A percentile compares a stretch with the other conserved stretches of the same genome.
phyloP scores from a whole-genome alignment of 2,329 filamentous ascomycete species.

The Rutstroemia sp. region DNA sequence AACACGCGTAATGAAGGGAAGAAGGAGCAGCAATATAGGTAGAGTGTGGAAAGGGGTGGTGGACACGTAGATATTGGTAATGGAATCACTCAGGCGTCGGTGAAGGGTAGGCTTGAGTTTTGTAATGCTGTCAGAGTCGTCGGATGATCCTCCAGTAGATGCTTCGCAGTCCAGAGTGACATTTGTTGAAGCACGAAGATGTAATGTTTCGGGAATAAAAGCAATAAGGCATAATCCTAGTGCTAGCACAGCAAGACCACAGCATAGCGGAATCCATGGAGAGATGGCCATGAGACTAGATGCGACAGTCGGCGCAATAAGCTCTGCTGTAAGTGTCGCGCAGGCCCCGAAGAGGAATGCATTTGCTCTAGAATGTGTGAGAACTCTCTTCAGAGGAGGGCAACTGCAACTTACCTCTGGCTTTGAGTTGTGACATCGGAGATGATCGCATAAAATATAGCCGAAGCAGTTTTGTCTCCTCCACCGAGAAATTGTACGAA shows the following conservation, averaged over 20 bases:
- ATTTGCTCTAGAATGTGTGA: conserved; percentile 28
- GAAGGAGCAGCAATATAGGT: conserved; percentile 27
- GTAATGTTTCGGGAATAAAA: conserved; percentile 29
- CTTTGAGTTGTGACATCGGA: conserved; percentile 33
- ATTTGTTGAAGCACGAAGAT: conserved; percentile 13
- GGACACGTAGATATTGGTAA: conserved; percentile 11
- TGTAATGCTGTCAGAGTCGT: conserved; percentile 10
- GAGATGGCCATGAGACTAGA: conserved; percentile 31
- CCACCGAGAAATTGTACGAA: conserved; percentile 31
- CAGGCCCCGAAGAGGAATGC: conserved; percentile 30
- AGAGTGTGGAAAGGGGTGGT: conserved; percentile 21
- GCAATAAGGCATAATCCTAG: conserved; percentile 18
- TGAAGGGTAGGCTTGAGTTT: conserved; percentile 13
- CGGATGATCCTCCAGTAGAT: background rate
- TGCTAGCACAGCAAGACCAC: conserved; percentile 14
- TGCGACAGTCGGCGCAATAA: conserved; percentile 33
- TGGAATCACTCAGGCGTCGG: background rate
- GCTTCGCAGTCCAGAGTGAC: background rate
- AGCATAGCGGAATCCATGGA: conserved; percentile 22
- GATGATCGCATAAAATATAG: conserved; percentile 31
- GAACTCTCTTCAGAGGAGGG: background rate
- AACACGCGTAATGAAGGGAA: conserved; percentile 18
- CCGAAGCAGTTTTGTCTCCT: conserved; percentile 29
- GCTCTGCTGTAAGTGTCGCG: conserved; percentile 29
- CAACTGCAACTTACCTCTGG: conserved; percentile 26